phyloP scores from a whole-genome alignment of 345 rosid genomes.

The Hypericum androsaemum region DNA sequence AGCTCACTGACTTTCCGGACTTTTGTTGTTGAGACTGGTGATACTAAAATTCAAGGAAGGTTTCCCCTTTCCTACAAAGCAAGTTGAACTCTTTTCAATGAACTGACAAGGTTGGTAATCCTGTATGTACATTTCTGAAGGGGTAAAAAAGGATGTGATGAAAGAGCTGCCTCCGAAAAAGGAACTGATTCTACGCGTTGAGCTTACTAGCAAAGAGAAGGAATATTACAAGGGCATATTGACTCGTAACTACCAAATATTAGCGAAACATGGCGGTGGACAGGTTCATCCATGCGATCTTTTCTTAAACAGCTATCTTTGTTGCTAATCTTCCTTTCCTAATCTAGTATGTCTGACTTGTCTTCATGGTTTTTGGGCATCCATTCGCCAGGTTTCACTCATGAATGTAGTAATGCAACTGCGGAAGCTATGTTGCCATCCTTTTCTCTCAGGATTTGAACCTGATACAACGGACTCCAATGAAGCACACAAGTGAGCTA shows the following conservation, averaged over 20 bases:
- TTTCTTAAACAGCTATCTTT: no score
- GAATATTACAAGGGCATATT: constrained; percentile 96
- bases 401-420: constrained; percentile 97
- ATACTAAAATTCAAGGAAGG: no score
- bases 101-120: constrained; percentile 5
- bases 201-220: constrained; percentile 83
- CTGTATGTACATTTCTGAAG: constrained; percentile 28
- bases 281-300: constrained; percentile 34
- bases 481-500: constrained; percentile 66
- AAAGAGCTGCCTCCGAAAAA: constrained; percentile 96
- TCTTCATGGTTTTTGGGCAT: constrained; percentile 12
- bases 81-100: not conserved
- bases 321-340: no score
- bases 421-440: constrained; percentile 98
- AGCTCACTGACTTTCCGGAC: no score
- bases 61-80: no score
- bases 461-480: constrained; percentile 52
- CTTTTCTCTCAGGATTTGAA: constrained; percentile 93
- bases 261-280: constrained; percentile 89
- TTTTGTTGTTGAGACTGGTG: no score
- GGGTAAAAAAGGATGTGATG: constrained; percentile 99
- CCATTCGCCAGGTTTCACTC: constrained; percentile 69
- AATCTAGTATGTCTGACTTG: no score
- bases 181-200: constrained; percentile 96
- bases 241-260: constrained; percentile 87